Evolutionary conservation across 1,284 basidiomycete genomes (phyloP).

Genomic region (Schizopora paradoxa): DNA sequence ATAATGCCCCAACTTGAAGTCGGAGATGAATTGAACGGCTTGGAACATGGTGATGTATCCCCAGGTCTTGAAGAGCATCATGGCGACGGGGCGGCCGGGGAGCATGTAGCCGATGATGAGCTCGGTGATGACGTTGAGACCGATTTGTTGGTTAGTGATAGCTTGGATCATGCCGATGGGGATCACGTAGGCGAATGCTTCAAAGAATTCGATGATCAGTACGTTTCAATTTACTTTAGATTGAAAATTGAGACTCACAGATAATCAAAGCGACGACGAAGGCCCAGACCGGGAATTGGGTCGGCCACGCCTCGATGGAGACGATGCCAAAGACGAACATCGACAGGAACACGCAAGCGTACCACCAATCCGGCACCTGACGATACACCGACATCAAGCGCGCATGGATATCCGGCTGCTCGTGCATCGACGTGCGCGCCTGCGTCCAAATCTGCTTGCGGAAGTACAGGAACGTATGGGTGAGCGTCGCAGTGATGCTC

Average conservation of each 20-base stretch:
- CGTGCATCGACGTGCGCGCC: constrained; percentile 55
- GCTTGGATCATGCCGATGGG: constrained; percentile 36
- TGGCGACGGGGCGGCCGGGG: constrained; percentile 31
- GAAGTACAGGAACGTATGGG: constrained; percentile 76
- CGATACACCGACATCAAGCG: constrained; percentile 74
- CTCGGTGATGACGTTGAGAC: constrained; percentile 34
- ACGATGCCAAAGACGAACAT: constrained; percentile 19
- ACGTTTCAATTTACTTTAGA: constrained; percentile 31
- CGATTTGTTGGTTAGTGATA: constrained; percentile 32
- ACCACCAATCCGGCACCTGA: constrained; percentile 76
- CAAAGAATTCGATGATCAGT: constrained; percentile 38
- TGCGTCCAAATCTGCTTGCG: constrained; percentile 72
- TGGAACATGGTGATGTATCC: constrained; percentile 30
- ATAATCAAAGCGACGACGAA: constrained; percentile 33
- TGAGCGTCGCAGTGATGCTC: constrained; percentile 55
- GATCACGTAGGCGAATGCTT: constrained; percentile 29
- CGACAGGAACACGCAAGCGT: constrained; percentile 36
- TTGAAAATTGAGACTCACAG: not conserved
- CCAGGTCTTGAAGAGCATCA: constrained; percentile 40
- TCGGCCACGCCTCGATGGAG: constrained; percentile 21
- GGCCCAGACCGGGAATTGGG: constrained; percentile 33
- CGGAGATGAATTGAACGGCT: constrained; percentile 31
- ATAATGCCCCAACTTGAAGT: constrained; percentile 27
- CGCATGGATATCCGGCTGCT: constrained; percentile 82
- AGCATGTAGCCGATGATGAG: constrained; percentile 26